Evolutionary conservation across 441 rosid genomes (phyloP), one percentile per base, ranked within the genome.

Genomic region (Populus hybrid): DNA sequence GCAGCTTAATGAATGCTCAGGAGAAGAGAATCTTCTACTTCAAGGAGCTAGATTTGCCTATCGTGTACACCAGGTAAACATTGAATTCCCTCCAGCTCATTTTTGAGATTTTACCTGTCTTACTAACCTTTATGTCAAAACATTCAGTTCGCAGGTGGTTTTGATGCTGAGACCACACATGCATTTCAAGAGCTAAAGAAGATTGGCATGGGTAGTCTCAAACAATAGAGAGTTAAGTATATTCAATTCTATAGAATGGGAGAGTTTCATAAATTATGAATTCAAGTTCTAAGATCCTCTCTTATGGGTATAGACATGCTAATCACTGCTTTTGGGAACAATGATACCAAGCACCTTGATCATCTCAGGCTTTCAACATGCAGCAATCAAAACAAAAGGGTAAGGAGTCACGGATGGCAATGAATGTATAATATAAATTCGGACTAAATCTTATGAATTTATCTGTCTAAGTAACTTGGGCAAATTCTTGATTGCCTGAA

Each of bases 31-130:
- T 83, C 85, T 89, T 34, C 86, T 93, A 1, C 94, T 93, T 14
- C 98, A 94, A 84, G 95, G 94, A 0, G 99, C 93, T 65, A 78
- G 97, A 82, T 93, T 93, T 32, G 99, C 99, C 5, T 94, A 90
- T 86, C 93, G 99, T 57, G 91, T 91, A 26, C 99, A 95, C 84
- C 97, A 95, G 97, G 99, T 95, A 76, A 88, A 34, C 20, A 5
- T n/a, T 57, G 20, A 8, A 42, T 30, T 6, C 24, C 11, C 4
- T 7, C 40, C 34, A 23, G 24, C 54, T 35, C 12, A n/a, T 16
- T 3, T 3, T 50, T 54, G 5, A 20, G 46, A 20, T 67, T 20
- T 18, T 28, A 63, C 36, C 8, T 2, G 8, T 20, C 26, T n/a
- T 10, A 11, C 23, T 7, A 32, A 9, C 20, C n/a, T 24, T 69